Conservation (phyloP, 805 yeast genomes). For the Ogataea haglerorum region DNA sequence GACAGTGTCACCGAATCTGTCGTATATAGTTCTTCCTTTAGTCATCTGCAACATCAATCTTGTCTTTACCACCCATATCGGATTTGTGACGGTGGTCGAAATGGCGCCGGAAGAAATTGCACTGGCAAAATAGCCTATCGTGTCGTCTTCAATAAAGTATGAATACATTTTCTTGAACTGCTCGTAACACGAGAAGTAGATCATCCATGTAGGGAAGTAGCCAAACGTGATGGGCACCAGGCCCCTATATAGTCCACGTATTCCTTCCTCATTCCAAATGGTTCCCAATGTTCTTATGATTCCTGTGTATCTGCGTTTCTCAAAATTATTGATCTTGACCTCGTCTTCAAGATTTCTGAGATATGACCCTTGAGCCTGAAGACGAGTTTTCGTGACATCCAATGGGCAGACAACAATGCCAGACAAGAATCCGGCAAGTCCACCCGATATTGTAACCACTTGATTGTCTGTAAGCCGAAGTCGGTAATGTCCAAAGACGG, state of each 20-base stretch:
- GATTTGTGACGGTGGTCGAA: slow-evolving; percentile 83
- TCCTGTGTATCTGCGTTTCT: slow-evolving; percentile 48
- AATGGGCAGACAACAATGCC: slow-evolving; percentile 92
- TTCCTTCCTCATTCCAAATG: slow-evolving; percentile 75
- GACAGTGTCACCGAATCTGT: slow-evolving; percentile 25
- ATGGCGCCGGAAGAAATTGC: slow-evolving; percentile 89
- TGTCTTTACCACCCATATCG: slow-evolving; percentile 97
- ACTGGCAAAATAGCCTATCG: slow-evolving; percentile 43
- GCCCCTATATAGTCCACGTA: slow-evolving; percentile 83
- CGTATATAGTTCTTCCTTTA: slow-evolving; percentile 38
- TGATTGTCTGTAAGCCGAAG: slow-evolving; percentile 30
- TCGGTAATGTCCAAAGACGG: slow-evolving; percentile 8
- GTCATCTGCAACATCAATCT: slow-evolving; percentile 84
- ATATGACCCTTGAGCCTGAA: slow-evolving; percentile 83
- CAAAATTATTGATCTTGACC: slow-evolving; percentile 15
- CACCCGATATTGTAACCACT: slow-evolving; percentile 82
- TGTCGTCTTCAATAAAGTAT: slow-evolving; percentile 24
- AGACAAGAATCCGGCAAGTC: slow-evolving; percentile 87
- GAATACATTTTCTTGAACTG: slow-evolving; percentile 51
- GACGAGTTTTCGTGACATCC: slow-evolving; percentile 90
- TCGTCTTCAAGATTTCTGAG: slow-evolving; percentile 20
- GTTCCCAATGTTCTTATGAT: slow-evolving; percentile 59
- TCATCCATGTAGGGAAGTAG: slow-evolving; percentile 96
- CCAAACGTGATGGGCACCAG: slow-evolving; percentile 90
- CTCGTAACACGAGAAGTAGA: slow-evolving; percentile 89